These are phyloP conservation scores for Malus hybrid DNA, from an alignment of 331 rosid species.

Conservation along the genomic window DNA sequence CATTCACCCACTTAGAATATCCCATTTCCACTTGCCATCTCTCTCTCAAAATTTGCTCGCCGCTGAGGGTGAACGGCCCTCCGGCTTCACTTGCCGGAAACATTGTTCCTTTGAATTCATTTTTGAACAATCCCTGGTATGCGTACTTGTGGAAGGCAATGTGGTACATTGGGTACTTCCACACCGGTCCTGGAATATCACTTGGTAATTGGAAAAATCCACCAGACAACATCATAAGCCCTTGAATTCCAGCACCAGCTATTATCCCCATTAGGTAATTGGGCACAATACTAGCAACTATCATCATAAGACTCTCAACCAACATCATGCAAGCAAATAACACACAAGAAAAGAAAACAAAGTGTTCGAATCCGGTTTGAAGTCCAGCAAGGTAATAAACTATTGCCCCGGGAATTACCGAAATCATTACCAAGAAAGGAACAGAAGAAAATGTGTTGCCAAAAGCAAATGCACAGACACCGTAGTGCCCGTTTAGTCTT, in stretches of 20 bases:
- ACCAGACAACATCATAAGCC: conserved; percentile 31
- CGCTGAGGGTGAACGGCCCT: not conserved
- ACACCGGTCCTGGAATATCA: conserved; percentile 36
- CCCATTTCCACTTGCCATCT: conserved; percentile 31
- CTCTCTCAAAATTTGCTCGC: conserved; percentile 19
- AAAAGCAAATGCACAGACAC: conserved; percentile 37
- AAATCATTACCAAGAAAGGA: conserved; percentile 37
- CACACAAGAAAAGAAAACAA: conserved; percentile 16
- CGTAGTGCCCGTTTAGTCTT: conserved; percentile 61
- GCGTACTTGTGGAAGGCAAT: conserved; percentile 48
- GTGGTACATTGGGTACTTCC: conserved; percentile 52
- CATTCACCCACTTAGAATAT: conserved; percentile 69
- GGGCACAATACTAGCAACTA: conserved; percentile 51
- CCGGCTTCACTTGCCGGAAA: not conserved
- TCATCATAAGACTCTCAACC: conserved; percentile 72
- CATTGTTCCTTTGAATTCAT: conserved; percentile 42
- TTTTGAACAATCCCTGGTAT: conserved; percentile 55
- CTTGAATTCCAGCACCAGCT: conserved; percentile 55
- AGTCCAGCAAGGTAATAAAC: conserved; percentile 23
- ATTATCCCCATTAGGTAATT: conserved; percentile 49
- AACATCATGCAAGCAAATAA: conserved; percentile 38
- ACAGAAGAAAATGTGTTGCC: conserved; percentile 50
- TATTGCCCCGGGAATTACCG: conserved; percentile 22
- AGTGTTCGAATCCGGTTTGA: conserved; percentile 13
- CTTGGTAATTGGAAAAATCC: conserved; percentile 41